These are phyloP conservation scores for Karstenula rhodostoma DNA, from an alignment of 2,329 filamentous ascomycete genomes.

Conservation along the genomic window DNA sequence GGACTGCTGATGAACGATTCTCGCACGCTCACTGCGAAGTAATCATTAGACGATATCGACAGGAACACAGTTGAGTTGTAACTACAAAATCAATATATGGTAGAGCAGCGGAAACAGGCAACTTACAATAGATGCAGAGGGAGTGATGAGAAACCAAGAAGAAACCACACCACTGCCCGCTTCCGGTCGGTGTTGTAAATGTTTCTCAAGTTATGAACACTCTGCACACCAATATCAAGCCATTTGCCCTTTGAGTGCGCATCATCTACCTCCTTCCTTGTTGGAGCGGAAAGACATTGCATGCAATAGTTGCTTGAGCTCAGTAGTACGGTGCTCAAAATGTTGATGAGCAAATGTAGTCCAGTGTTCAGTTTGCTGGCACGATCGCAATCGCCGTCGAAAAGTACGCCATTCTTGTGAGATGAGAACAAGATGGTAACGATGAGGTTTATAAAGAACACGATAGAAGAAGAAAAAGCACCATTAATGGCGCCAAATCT, in stretches of 20 bases:
- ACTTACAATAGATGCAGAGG: conserved; percentile 23
- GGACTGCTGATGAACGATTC: conserved; percentile 20
- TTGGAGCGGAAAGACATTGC: conserved; percentile 29
- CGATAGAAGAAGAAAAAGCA: conserved; percentile 14
- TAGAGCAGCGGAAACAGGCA: neutral
- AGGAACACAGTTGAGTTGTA: conserved; percentile 36
- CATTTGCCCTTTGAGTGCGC: conserved; percentile 33
- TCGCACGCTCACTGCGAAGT: conserved; percentile 22
- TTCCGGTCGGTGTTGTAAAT: neutral
- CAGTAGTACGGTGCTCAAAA: conserved; percentile 42
- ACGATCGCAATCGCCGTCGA: conserved; percentile 31
- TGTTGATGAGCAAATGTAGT: conserved; percentile 59
- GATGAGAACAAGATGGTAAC: conserved; percentile 18
- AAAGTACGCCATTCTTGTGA: conserved; percentile 14
- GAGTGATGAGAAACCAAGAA: conserved; percentile 17
- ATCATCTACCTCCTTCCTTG: conserved; percentile 25
- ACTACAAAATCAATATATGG: conserved; percentile 12
- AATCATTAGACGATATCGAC: conserved; percentile 22
- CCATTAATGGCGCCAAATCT: conserved; percentile 14
- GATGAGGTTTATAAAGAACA: conserved; percentile 24
- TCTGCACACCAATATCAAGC: conserved; percentile 15
- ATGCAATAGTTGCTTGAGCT: conserved; percentile 28
- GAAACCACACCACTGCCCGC: conserved; percentile 13
- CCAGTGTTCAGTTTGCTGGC: conserved; percentile 16
- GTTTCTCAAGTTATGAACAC: conserved; percentile 11